Conservation (phyloP, 2,329 filamentous ascomycete genomes). For the Alternaria novae-zelandiae region DNA sequence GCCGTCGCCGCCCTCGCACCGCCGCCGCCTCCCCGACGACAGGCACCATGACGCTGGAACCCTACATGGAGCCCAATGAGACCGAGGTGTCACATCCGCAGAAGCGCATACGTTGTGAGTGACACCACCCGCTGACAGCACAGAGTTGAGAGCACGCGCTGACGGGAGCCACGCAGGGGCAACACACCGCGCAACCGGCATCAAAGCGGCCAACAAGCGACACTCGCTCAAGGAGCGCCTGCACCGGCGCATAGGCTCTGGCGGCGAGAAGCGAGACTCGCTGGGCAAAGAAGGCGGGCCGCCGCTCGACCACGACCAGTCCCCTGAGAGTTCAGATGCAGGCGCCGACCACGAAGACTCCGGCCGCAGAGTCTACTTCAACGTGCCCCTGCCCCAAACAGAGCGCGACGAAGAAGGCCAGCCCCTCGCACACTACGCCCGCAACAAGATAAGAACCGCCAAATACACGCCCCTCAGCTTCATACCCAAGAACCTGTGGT, state of each 20-base stretch:
- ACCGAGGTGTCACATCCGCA: constrained; percentile 66
- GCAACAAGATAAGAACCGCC: constrained; percentile 97
- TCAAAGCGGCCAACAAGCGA: constrained; percentile 79
- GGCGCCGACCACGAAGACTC: constrained; percentile 47
- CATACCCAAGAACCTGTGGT: constrained; percentile 94
- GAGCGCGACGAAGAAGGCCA: constrained; percentile 82
- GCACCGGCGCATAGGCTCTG: constrained; percentile 65
- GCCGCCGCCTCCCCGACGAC: constrained; percentile 33
- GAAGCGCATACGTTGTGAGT: constrained; percentile 75
- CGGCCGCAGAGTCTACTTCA: constrained; percentile 77
- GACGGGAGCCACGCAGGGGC: constrained; percentile 63
- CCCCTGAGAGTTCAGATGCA: constrained; percentile 48
- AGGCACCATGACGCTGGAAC: constrained; percentile 22
- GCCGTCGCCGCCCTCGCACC: constrained; percentile 38
- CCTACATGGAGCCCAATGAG: constrained; percentile 41
- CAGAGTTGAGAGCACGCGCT: constrained; percentile 1
- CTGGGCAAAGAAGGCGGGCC: constrained; percentile 45
- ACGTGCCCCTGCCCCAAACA: constrained; percentile 76
- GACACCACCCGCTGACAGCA: not conserved
- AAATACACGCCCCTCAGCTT: constrained; percentile 98
- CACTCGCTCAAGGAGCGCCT: constrained; percentile 80
- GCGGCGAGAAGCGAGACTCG: constrained; percentile 67
- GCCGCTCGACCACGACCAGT: constrained; percentile 59
- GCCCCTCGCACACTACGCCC: constrained; percentile 71
- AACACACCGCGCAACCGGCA: constrained; percentile 82